Evolutionary conservation across 306 rosid genomes (phyloP), one percentile per base, ranked within the genome.

Genomic region (Psophocarpus tetragonolobus): DNA sequence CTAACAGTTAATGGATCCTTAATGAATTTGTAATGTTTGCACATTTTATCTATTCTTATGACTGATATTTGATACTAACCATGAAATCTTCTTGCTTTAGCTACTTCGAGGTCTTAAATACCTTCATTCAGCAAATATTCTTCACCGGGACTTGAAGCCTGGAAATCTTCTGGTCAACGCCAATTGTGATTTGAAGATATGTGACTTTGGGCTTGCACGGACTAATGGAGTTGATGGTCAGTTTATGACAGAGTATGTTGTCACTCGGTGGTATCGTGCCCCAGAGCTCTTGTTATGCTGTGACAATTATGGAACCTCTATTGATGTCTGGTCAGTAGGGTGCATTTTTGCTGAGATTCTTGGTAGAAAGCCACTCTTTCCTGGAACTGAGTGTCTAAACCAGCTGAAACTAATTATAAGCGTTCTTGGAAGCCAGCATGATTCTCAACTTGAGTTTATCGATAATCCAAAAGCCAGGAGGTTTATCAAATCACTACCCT

Each of bases 301-400:
- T 74, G 92, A 90, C 85, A 89, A 84, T 81, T 94, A 94, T 24
- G 98, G 98, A 76, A 85, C 94, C 47, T 92, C 96, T 50, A 92
- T 94, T 14, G 97, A 92, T n/a, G 86, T 92, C 10, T 94, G 98
- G 98, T 92, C 96, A 23, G 95, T 90, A 8, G 97, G 98, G 77
- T 94, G 98, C 81, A 90, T 94, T 80, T 94, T 94, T 72, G 96
- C 96, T 68, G 97, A 94, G 82, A 87, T 92, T 83, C 97, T 94
- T 48, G 96, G 96, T 14, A 85, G 97, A 69, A 87, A 89, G 61
- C 96, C 98, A 65, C 80, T 92, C 54, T 90, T 94, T 79, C 97
- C 94, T 0, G 98, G 98, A 75, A 87, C 91, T 0, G 94, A 92
- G 62, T 84, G 89, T 85, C 88, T 94, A 69, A 84, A 92, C 88